phyloP scores from a whole-genome alignment of 768 basidiomycete species.

The Russula brevipes region DNA sequence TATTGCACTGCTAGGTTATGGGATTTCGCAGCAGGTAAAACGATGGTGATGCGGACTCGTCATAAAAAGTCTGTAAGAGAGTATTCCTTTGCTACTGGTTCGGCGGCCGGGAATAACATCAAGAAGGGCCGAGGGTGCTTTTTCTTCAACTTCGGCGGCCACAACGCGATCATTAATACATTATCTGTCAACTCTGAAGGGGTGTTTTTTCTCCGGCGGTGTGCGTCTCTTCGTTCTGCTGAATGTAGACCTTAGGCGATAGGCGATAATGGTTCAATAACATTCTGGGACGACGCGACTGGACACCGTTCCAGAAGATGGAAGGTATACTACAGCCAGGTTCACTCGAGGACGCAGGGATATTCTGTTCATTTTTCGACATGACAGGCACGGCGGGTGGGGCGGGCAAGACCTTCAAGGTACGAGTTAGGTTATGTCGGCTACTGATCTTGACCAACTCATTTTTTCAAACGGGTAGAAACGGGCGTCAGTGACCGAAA shows the following conservation, averaged over 20 bases:
- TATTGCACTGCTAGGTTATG: constrained; percentile 55
- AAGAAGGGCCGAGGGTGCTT: constrained; percentile 98
- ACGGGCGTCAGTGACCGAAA: no score
- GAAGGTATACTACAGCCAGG: constrained; percentile 95
- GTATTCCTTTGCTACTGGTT: constrained; percentile 92
- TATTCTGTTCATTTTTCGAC: constrained; percentile 97
- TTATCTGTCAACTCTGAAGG: constrained; percentile 91
- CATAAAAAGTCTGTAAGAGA: constrained; percentile 99
- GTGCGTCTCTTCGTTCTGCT: constrained; percentile 35
- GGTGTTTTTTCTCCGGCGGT: constrained; percentile 97
- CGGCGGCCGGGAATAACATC: constrained; percentile 98
- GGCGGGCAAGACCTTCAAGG: constrained; percentile 99
- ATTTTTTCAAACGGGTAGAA: neutral
- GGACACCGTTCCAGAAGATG: constrained; percentile 92
- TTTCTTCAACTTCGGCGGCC: constrained; percentile 93
- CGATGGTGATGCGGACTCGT: constrained; percentile 94
- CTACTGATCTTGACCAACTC: neutral
- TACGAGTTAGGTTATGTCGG: constrained; percentile 32
- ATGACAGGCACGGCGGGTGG: constrained; percentile 94
- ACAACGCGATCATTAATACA: constrained; percentile 97
- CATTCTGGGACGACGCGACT: constrained; percentile 92
- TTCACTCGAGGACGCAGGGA: constrained; percentile 92
- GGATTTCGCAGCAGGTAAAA: constrained; percentile 98
- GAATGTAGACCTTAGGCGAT: neutral
- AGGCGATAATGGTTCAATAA: constrained; percentile 91